Evolutionary conservation across 345 rosid genomes (phyloP).

Genomic region (Citrus glauca): DNA sequence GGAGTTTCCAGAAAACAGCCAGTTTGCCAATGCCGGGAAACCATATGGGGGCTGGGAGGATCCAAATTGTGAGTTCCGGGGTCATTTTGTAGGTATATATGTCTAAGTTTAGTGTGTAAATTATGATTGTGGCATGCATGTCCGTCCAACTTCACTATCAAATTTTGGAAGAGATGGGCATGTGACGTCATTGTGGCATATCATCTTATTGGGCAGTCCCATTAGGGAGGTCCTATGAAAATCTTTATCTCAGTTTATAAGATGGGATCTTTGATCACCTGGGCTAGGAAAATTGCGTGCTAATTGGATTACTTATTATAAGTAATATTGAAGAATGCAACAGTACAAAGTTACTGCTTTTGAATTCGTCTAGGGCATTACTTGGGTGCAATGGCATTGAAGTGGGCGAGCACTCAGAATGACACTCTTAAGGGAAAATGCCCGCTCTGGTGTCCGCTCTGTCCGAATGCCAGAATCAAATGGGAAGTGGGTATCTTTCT

Average conservation of each 20-base stretch:
- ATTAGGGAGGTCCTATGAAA: too few relatives aligned
- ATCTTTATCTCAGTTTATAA: too few relatives aligned
- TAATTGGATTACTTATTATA: too few relatives aligned
- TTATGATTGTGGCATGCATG: too few relatives aligned
- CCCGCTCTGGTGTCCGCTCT: slow-evolving; percentile 31
- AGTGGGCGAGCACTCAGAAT: slow-evolving; percentile 57
- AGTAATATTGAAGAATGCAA: too few relatives aligned
- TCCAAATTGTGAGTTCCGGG: slow-evolving; percentile 30
- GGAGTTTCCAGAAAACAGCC: slow-evolving; percentile 50
- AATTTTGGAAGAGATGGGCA: too few relatives aligned
- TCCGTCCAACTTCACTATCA: too few relatives aligned
- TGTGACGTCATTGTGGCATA: too few relatives aligned
- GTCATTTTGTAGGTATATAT: slow-evolving; percentile 45
- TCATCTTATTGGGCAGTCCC: too few relatives aligned
- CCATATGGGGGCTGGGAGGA: slow-evolving; percentile 50
- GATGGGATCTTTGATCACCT: too few relatives aligned
- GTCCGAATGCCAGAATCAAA: slow-evolving; percentile 41
- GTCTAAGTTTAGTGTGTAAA: background rate
- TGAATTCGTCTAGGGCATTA: slow-evolving; percentile 43
- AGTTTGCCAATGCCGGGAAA: slow-evolving; percentile 37
- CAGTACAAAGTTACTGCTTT: background rate
- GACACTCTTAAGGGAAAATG: slow-evolving; percentile 34
- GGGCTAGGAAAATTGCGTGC: too few relatives aligned
- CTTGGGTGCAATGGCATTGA: slow-evolving; percentile 49
- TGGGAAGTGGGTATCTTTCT: slow-evolving; percentile 49